These are phyloP conservation scores for Escallonia rubra DNA, from an alignment of 129 eudicot genomes.

Conservation along the genomic window DNA sequence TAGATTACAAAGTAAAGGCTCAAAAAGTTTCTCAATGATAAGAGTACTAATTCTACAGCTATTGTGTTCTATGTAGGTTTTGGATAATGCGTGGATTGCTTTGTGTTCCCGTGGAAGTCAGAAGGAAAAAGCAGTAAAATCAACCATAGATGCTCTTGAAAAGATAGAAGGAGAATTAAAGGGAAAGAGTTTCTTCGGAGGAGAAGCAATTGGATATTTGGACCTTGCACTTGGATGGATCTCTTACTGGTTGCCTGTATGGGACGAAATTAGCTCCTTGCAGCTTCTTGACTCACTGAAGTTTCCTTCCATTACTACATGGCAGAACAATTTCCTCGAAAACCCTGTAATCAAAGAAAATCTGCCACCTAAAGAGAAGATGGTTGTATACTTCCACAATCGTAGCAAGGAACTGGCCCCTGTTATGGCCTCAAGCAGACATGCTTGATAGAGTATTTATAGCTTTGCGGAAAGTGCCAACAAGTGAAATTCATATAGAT, in stretches of 20 bases:
- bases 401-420: neutral
- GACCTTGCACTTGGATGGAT: conserved; percentile 22
- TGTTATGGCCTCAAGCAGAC: too few species aligned
- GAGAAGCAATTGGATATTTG: conserved; percentile 25
- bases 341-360: conserved; percentile 18
- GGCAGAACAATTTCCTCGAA: conserved; percentile 16
- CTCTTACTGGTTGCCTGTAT: conserved; percentile 10
- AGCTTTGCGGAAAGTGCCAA: too few species aligned
- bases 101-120: conserved; percentile 13
- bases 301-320: conserved; percentile 18
- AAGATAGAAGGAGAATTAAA: conserved; percentile 17
- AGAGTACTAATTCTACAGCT: too few species aligned
- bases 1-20: too few species aligned
- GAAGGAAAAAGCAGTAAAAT: conserved; percentile 13
- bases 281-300: conserved; percentile 19
- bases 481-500: too few species aligned
- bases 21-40: too few species aligned
- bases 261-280: conserved; percentile 14
- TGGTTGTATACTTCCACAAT: conserved; percentile 2
- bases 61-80: neutral
- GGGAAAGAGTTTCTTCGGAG: conserved; percentile 26
- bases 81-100: neutral
- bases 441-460: too few species aligned
- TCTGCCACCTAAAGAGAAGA: conserved; percentile 17
- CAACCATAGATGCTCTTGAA: conserved; percentile 17